A percentile compares a stretch with the other conserved stretches of the same genome.
These are phyloP conservation scores for Eragrostis curvula DNA, from an alignment of 176 grass and related monocot species.

Conservation along the genomic window DNA sequence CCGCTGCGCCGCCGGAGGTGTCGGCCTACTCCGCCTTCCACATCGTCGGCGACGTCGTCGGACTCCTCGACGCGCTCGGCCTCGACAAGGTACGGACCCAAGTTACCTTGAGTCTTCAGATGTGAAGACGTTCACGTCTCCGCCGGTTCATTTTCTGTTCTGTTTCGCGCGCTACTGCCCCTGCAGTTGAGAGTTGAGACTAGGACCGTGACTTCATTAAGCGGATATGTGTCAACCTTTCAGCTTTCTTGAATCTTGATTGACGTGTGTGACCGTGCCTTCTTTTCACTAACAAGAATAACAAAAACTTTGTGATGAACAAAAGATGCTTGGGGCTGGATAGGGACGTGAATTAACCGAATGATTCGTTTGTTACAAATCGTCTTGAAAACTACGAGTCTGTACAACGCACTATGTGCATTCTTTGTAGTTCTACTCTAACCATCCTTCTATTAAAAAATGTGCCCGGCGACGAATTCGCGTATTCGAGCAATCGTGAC, in stretches of 20 bases:
- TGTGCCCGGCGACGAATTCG: too few species aligned
- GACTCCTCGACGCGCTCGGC: slow-evolving; percentile 68
- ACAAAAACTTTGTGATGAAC: background rate
- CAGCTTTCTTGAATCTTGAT: too few species aligned
- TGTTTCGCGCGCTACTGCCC: too few species aligned
- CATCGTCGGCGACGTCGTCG: slow-evolving; percentile 76
- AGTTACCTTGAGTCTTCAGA: background rate
- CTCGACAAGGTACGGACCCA: slow-evolving; percentile 40
- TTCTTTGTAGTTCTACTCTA: too few species aligned
- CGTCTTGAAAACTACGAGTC: background rate
- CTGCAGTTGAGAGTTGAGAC: too few species aligned
- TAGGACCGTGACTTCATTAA: too few species aligned
- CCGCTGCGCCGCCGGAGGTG: background rate
- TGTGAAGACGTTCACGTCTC: background rate
- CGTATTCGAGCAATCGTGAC: background rate
- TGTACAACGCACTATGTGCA: background rate
- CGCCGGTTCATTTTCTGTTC: background rate
- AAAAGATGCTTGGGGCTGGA: background rate
- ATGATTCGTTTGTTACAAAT: background rate
- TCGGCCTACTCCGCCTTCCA: slow-evolving; percentile 73
- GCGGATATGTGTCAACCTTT: too few species aligned
- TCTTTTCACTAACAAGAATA: background rate
- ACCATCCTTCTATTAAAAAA: too few species aligned
- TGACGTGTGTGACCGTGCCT: background rate
- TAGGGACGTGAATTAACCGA: background rate